phyloP scores from a whole-genome alignment of 2,329 filamentous ascomycete genomes.

The Paraconiothyrium sp. region DNA sequence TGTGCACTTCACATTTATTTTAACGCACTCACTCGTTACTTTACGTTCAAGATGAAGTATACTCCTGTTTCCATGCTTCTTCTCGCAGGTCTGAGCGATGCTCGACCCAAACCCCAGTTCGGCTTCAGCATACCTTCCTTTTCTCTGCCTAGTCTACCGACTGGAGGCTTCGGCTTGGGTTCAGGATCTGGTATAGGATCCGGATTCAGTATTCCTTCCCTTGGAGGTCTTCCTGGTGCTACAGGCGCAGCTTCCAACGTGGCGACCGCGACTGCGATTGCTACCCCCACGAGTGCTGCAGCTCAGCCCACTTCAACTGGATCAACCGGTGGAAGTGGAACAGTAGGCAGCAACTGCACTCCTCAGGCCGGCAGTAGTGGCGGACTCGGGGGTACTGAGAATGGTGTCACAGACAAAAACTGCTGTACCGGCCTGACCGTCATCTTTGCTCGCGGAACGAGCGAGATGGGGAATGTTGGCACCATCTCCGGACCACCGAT shows the following conservation, averaged over 20 bases:
- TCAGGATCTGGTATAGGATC: not conserved
- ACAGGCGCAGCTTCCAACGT: constrained; percentile 13
- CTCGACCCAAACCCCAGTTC: constrained; percentile 34
- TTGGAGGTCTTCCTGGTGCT: constrained; percentile 1
- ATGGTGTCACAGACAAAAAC: constrained; percentile 51
- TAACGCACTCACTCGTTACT: constrained; percentile 2
- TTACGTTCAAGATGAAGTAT: constrained; percentile 37
- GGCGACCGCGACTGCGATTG: constrained; percentile 9
- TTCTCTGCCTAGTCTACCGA: constrained; percentile 16
- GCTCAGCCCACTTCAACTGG: constrained; percentile 16
- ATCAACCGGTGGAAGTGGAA: constrained; percentile 20
- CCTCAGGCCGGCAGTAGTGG: constrained; percentile 26
- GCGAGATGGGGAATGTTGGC: constrained; percentile 56
- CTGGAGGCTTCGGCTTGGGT: constrained; percentile 4
- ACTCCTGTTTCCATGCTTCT: constrained; percentile 27
- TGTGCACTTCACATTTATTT: constrained; percentile 24
- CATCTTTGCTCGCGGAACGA: constrained; percentile 56
- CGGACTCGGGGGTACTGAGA: constrained; percentile 42
- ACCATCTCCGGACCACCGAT: constrained; percentile 52
- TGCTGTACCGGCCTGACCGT: constrained; percentile 55
- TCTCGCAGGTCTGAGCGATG: constrained; percentile 33
- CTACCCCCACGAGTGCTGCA: constrained; percentile 11
- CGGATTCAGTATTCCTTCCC: constrained; percentile 9
- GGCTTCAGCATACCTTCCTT: constrained; percentile 27
- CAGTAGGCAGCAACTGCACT: constrained; percentile 35